Conservation (phyloP, 2,329 filamentous ascomycete genomes). For the Colletotrichum coccodes region DNA sequence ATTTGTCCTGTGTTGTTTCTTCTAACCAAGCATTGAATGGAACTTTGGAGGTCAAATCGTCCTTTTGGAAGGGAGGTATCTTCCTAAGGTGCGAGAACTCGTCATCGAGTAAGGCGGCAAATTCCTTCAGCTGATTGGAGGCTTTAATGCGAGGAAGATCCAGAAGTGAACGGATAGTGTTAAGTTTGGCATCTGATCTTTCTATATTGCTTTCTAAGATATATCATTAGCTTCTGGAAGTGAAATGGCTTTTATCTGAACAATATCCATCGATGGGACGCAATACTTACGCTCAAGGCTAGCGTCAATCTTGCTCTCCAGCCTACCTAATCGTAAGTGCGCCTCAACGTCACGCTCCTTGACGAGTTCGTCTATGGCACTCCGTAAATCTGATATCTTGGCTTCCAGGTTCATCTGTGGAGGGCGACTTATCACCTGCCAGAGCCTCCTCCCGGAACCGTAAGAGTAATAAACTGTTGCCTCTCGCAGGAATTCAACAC, state of each 20-base stretch:
- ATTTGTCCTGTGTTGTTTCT: not conserved
- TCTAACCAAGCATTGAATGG: not conserved
- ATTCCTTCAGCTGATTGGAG: not conserved
- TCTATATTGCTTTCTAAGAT: not conserved
- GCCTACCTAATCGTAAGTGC: not conserved
- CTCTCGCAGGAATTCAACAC: not conserved
- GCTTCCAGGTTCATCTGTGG: not conserved
- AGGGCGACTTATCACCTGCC: not conserved
- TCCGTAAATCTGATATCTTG: not conserved
- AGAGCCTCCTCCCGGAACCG: not conserved
- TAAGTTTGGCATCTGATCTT: not conserved
- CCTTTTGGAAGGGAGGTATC: not conserved
- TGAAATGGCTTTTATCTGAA: not conserved
- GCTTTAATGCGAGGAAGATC: not conserved
- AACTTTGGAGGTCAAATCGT: not conserved
- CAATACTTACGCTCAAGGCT: not conserved
- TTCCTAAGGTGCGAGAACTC: not conserved
- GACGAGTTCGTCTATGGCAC: not conserved
- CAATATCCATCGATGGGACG: not conserved
- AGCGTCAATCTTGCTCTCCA: not conserved
- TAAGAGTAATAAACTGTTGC: conserved; percentile 1
- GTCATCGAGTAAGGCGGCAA: not conserved
- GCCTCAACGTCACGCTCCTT: not conserved
- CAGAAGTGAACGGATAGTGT: not conserved
- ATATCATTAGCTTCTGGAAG: not conserved